Base-by-base conservation (phyloP, 768 basidiomycete genomes). In the Amanita jacksonii region DNA sequence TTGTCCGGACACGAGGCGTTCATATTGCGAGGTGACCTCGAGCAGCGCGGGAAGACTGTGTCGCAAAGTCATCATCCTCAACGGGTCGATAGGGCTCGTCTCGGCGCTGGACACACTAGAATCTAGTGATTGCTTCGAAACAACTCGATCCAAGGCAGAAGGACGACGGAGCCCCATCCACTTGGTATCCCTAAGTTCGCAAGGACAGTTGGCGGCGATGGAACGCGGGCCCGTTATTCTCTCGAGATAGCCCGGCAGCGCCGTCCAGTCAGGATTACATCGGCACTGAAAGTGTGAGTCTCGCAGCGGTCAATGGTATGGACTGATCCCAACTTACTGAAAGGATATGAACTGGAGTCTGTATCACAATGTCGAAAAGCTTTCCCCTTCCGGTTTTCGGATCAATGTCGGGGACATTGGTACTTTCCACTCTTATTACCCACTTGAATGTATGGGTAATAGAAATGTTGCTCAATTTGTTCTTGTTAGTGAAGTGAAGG, bases 331-430 rank as follows among this genome's bases (percentile, higher is more conserved):
- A 10, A 67, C 84, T 66, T 49, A 89, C 87, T 13, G 92, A 92
- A 41, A 96, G 76, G 38, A 97, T 79, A 44, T 87, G 81, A 28
- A 96, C 72, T 0, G 91, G 90, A 0, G 79, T 80, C 57, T 90
- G 83, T 47, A 93, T 76, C 22, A 85, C 77, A 51, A 93, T 87
- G 58, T 92, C 92, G 59, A 84, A 90, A 54, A 87, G 60, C 63
- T 88, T 94, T 51, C 77, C 72, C 61, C 74, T 83, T 27, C 85
- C 84, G 27, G 70, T 67, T 58, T 80, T 81, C 5, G 70, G 51
- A 57, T 87, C 85, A 2, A 79, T 42, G 12, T 69, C 65, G 16
- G 57, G 52, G 53, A 87, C 81, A 50, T 89, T 88, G 3, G 85
- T 87, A 18, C 83, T 72, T 62, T 91, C 83, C 12, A 94, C 81